Conservation (phyloP, 768 basidiomycete genomes). For the Trichaptum fuscoviolaceum region DNA sequence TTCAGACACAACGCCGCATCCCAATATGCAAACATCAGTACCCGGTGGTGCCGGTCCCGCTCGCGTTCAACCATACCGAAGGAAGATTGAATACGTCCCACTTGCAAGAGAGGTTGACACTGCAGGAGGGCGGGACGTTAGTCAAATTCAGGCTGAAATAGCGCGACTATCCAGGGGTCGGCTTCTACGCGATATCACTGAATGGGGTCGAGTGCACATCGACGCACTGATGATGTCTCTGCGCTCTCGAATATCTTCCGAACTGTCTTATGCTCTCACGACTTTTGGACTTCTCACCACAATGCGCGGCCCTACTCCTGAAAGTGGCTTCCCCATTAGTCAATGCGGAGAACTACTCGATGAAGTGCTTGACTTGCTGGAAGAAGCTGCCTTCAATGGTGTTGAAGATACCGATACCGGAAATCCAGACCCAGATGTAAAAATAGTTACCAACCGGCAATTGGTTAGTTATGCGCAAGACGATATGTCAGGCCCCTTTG, state of each 20-base stretch:
- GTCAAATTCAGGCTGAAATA: constrained; percentile 58
- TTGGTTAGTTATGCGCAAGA: constrained; percentile 56
- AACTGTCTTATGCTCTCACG: constrained; percentile 87
- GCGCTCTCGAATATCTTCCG: constrained; percentile 75
- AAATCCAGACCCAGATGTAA: constrained; percentile 16
- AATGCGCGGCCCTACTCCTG: constrained; percentile 57
- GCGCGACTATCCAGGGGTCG: constrained; percentile 42
- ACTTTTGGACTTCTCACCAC: constrained; percentile 79
- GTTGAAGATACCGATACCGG: constrained; percentile 27
- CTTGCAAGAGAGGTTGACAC: constrained; percentile 70
- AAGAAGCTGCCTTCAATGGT: constrained; percentile 70
- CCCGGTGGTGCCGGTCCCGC: constrained; percentile 10
- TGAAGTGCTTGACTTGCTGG: constrained; percentile 81
- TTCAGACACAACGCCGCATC: not conserved
- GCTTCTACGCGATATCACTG: constrained; percentile 65
- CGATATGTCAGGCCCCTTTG: constrained; percentile 54
- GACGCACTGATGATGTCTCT: constrained; percentile 93
- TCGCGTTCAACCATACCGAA: constrained; percentile 51
- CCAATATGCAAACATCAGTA: not conserved
- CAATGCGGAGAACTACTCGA: constrained; percentile 79
- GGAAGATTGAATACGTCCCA: constrained; percentile 87
- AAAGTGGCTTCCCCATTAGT: constrained; percentile 63
- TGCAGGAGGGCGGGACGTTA: constrained; percentile 77
- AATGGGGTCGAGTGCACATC: constrained; percentile 87
- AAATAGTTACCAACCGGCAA: constrained; percentile 59